Evolutionary conservation across 352 stramenopile genomes (phyloP), one percentile per base, ranked within the genome.

Genomic region (Globisporangium ultimum): DNA sequence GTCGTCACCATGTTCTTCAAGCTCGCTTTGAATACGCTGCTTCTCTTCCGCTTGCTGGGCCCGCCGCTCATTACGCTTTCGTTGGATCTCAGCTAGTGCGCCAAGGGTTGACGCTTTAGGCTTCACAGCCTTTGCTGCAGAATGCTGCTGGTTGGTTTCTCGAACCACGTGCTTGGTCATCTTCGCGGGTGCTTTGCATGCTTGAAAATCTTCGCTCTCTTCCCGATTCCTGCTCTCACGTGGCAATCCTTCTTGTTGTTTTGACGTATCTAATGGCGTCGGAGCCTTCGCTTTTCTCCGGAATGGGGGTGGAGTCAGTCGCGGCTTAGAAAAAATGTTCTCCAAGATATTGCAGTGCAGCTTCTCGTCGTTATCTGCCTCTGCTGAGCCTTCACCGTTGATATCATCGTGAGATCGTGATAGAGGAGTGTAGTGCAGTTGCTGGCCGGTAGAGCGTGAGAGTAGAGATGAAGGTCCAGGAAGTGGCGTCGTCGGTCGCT

Each of bases 1-100:
- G 53, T 93, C 80, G 54, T 91, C 80, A 17, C 83, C 83, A 49
- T 91, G 80, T 43, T 86, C 70, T 47, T 75, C 56, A 7, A 93
- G 49, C 49, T 93, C 83, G 21, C 53, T 72, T 21, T 84, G 66
- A n/a, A 89, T 70, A 18, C 83, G 83, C 52, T 75, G 67, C 47
- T 92, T 92, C 60, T 92, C 80, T 48, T 88, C 55, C 2, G 67
- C 78, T 49, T 90, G 82, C 6, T 72, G 64, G 0, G 63, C 68
- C 5, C 82, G 78, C 12, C 82, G 82, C 47, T 72, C 70, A 18
- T 92, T 74, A 1, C 82, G 82, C 63, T 88, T 89, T 14, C 78
- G 78, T 28, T 92, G 68, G 55, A 92, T 92, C 34, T 88, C 82
- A 3, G 78, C 74, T 6, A 92, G 59, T 5, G 74, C 78, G 17